Percentiles rank a stretch among this genome's conserved stretches.
phyloP scores from a whole-genome alignment of 805 yeast species.

The Wilhelminamyces savonicus region DNA sequence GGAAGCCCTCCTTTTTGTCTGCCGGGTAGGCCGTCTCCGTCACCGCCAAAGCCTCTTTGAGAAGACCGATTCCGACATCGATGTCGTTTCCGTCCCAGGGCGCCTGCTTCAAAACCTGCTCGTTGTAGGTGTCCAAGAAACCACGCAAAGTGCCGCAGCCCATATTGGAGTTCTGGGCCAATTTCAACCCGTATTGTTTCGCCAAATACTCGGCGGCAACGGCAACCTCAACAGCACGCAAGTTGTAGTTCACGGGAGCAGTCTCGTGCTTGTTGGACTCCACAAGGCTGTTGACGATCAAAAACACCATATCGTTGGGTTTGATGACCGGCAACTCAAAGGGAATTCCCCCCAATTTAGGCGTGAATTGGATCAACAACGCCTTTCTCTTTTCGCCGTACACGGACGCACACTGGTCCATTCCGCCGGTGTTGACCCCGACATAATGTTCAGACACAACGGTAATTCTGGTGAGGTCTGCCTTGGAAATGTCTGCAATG shows the following conservation, averaged over 20 bases:
- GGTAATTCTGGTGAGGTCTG: conserved; percentile 52
- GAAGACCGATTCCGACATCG: conserved; percentile 32
- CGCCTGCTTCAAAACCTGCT: conserved; percentile 18
- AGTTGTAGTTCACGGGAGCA: conserved; percentile 62
- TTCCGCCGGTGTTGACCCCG: conserved; percentile 75
- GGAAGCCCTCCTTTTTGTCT: conserved; percentile 40
- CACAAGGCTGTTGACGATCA: conserved; percentile 59
- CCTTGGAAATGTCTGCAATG: conserved; percentile 35
- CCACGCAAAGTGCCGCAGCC: conserved; percentile 58
- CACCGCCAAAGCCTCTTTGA: conserved; percentile 34
- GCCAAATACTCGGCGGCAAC: conserved; percentile 61
- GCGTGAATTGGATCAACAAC: conserved; percentile 54
- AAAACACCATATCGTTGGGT: conserved; percentile 41
- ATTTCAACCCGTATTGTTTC: conserved; percentile 33
- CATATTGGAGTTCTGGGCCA: conserved; percentile 45
- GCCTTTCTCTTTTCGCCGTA: conserved; percentile 57
- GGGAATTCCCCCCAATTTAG: conserved; percentile 49
- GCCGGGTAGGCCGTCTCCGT: conserved; percentile 30
- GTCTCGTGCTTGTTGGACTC: conserved; percentile 63
- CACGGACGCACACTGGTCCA: conserved; percentile 72
- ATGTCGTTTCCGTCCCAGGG: conserved; percentile 43
- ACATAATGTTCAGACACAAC: conserved; percentile 64
- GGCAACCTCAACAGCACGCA: conserved; percentile 67
- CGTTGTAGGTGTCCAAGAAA: conserved; percentile 48
- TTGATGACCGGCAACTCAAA: conserved; percentile 44